Evolutionary conservation across 768 basidiomycete genomes (phyloP), one percentile per base, ranked within the genome.

Genomic region (Kwoniella shandongensis): DNA sequence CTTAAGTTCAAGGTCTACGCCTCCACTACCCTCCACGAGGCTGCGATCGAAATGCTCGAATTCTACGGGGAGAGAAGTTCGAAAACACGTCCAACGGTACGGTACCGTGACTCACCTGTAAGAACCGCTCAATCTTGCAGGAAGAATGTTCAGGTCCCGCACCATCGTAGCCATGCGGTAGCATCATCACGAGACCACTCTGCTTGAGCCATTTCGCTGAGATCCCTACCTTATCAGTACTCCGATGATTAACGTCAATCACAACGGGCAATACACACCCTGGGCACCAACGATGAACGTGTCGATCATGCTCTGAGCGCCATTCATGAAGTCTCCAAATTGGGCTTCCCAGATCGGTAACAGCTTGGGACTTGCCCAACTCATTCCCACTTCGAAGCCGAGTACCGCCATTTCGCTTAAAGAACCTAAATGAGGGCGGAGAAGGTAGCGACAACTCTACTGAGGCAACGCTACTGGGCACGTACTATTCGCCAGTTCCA

Each of bases 271-370:
- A 25, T 22, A 55, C 86, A 55, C 65, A 90, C 91, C 86, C 78
- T 93, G 89, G 17, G 86, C 81, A 2, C 89, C 91, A 1, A 87
- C 81, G 32, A 96, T 80, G 72, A 88, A 94, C 0, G 89, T 91
- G 70, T 96, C 91, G 59, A 94, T 89, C 50, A 91, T 86, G 54
- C 91, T 82, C 76, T 88, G 88, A 11, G 89, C 88, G 1, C 90
- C 90, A 67, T 96, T 93, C 79, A 89, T 88, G 77, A 96, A 96
- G 71, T 93, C 91, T 20, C 91, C 91, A 63, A 92, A 92, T 84
- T 93, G 91, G 0, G 90, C 90, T 73, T 96, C 91, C 91, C 91
- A 93, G 32, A 94, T 89, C 0, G 88, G 84, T 50, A 93, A 78
- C 20, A 92, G 74, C 61, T 84, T 82, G 0, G 91, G 91, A 22